phyloP scores from a whole-genome alignment of 768 basidiomycete genomes.

The Rhodotorula kratochvilovae region DNA sequence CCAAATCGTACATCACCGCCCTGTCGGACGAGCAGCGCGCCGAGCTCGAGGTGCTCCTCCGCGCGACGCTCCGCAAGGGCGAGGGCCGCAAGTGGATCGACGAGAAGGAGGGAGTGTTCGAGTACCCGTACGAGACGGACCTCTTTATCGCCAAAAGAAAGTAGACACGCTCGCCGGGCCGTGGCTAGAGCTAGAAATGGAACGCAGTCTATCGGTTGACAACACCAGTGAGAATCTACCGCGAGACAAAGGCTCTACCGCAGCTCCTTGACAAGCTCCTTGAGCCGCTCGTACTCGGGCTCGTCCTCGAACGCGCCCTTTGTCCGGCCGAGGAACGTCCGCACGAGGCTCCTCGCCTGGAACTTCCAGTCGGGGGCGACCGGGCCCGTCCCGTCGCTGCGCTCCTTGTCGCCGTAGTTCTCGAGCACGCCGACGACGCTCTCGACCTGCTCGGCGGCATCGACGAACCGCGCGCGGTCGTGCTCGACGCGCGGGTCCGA shows the following conservation, averaged over 20 bases:
- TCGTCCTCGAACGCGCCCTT: constrained; percentile 79
- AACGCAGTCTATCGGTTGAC: background rate
- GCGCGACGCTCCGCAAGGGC: constrained; percentile 58
- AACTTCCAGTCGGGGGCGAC: constrained; percentile 62
- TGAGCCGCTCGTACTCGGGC: constrained; percentile 70
- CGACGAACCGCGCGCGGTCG: constrained; percentile 64
- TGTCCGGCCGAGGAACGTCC: constrained; percentile 82
- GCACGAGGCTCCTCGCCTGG: constrained; percentile 77
- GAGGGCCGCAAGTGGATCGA: constrained; percentile 70
- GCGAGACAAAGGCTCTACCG: constrained; percentile 46
- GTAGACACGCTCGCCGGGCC: background rate
- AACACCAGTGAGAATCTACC: background rate
- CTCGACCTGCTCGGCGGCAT: constrained; percentile 71
- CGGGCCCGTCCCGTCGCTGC: constrained; percentile 41
- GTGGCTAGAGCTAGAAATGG: background rate
- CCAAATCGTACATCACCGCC: constrained; percentile 79
- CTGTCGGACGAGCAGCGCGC: constrained; percentile 59
- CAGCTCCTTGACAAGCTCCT: constrained; percentile 63
- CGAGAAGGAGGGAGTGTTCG: constrained; percentile 64
- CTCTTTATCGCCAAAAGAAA: background rate
- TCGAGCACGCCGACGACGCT: constrained; percentile 76
- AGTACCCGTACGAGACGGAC: constrained; percentile 61
- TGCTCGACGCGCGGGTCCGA: constrained; percentile 59
- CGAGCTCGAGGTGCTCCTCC: constrained; percentile 55
- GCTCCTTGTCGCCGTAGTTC: constrained; percentile 68